Percentiles rank a stretch among this genome's conserved stretches.
phyloP scores from a whole-genome alignment of 495 filamentous ascomycete genomes.

The Aspergillus nidulans region DNA sequence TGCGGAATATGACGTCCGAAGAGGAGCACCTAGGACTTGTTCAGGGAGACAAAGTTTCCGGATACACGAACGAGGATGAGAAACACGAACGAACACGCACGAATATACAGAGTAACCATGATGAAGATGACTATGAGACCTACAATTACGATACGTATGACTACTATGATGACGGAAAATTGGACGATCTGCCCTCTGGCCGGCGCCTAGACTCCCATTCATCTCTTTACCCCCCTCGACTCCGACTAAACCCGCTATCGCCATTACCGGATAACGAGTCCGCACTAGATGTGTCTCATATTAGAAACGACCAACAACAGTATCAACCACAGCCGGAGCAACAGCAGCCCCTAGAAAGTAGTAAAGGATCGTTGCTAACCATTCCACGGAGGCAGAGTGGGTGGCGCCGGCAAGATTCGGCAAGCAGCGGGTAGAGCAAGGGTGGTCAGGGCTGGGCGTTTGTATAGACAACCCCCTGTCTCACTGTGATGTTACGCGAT shows the following conservation, averaged over 20 bases:
- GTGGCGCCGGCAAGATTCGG: conserved; percentile 31
- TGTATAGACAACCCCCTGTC: conserved; percentile 9
- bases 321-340: background rate
- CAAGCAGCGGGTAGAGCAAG: conserved; percentile 10
- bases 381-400: conserved; percentile 25
- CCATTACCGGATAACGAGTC: conserved; percentile 20
- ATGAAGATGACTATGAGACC: conserved; percentile 19
- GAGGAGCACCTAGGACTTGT: conserved; percentile 88
- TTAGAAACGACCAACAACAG: background rate
- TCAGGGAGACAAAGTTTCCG: conserved; percentile 57
- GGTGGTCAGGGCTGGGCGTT: conserved; percentile 18
- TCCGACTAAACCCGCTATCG: conserved; percentile 17
- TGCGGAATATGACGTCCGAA: conserved; percentile 53
- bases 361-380: conserved; percentile 9
- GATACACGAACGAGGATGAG: conserved; percentile 35
- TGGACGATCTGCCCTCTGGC: background rate
- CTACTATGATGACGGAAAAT: conserved; percentile 12
- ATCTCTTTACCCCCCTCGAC: conserved; percentile 12
- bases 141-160: conserved; percentile 19
- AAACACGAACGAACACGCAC: conserved; percentile 27
- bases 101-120: conserved; percentile 6
- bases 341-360: conserved; percentile 1
- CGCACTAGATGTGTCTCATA: conserved; percentile 4
- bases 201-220: conserved; percentile 5
- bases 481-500: conserved; percentile 13